Conservation (phyloP, 495 filamentous ascomycete species). For the Hypoxylon subgilvum region DNA sequence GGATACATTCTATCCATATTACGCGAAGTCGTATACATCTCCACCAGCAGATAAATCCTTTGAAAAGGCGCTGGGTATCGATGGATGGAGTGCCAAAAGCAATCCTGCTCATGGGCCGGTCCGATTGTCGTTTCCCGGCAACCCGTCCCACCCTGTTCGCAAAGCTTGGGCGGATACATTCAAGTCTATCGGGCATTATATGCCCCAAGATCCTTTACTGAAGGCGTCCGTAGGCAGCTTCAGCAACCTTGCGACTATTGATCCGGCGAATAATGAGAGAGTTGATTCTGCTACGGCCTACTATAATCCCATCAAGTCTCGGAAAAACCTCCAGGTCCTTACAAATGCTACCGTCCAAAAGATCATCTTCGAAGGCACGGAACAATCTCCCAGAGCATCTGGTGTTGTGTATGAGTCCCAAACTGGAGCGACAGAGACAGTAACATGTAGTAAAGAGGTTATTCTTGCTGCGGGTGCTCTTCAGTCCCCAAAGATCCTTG, state of each 20-base stretch:
- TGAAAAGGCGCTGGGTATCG: slow-evolving; percentile 1
- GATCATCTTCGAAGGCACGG: slow-evolving; percentile 47
- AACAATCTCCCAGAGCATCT: slow-evolving; percentile 22
- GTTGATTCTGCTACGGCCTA: slow-evolving; percentile 45
- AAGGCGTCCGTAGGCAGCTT: slow-evolving; percentile 10
- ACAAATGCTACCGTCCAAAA: slow-evolving; percentile 51
- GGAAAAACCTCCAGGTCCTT: slow-evolving; percentile 49
- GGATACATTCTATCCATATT: slow-evolving; percentile 38
- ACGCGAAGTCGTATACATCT: slow-evolving; percentile 31
- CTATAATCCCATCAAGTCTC: slow-evolving; percentile 29
- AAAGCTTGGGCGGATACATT: slow-evolving; percentile 41
- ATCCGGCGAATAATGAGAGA: slow-evolving; percentile 42
- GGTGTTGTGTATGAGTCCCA: slow-evolving; percentile 52
- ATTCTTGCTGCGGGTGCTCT: slow-evolving; percentile 61
- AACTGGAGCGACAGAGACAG: slow-evolving; percentile 37
- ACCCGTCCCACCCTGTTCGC: slow-evolving; percentile 16
- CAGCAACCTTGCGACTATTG: slow-evolving; percentile 30
- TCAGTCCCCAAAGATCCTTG: slow-evolving; percentile 63
- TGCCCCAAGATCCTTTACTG: slow-evolving; percentile 19
- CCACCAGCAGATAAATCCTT: neutral
- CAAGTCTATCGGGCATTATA: slow-evolving; percentile 23
- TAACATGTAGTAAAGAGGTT: slow-evolving; percentile 57
- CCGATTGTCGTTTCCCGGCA: slow-evolving; percentile 20
- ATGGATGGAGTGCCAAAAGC: neutral
- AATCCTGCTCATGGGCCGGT: slow-evolving; percentile 17